Conservation (phyloP, 352 stramenopile genomes). For the Globisporangium canariense region DNA sequence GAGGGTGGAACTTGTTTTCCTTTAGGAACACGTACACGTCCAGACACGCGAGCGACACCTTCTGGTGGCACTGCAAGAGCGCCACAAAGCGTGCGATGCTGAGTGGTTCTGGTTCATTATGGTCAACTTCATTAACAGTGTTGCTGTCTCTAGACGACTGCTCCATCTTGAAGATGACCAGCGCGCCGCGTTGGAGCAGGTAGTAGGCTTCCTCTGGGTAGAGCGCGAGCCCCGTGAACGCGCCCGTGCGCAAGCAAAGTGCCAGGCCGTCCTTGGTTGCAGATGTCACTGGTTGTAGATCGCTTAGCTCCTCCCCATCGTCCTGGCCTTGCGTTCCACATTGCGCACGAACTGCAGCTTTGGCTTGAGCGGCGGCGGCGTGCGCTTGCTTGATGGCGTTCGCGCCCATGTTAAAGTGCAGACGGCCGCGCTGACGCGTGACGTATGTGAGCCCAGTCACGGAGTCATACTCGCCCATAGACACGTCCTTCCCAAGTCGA, state of each 20-base stretch:
- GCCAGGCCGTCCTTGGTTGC: neutral
- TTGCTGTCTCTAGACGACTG: neutral
- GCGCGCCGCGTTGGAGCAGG: slow-evolving; percentile 47
- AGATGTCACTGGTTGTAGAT: neutral
- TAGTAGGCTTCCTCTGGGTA: slow-evolving; percentile 72
- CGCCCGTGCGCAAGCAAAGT: slow-evolving; percentile 27
- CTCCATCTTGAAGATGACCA: slow-evolving; percentile 39
- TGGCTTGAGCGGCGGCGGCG: neutral
- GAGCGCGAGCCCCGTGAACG: slow-evolving; percentile 56
- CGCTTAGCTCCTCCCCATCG: neutral
- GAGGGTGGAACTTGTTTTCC: slow-evolving; percentile 60
- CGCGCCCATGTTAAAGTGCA: slow-evolving; percentile 76
- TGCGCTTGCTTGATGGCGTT: slow-evolving; percentile 35
- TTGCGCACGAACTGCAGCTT: neutral
- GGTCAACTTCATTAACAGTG: neutral
- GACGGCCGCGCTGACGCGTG: slow-evolving; percentile 61
- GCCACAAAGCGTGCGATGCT: slow-evolving; percentile 22
- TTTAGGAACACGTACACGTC: slow-evolving; percentile 65
- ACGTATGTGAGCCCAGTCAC: slow-evolving; percentile 59
- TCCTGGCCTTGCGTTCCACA: neutral
- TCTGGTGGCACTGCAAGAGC: slow-evolving; percentile 24
- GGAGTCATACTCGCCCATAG: slow-evolving; percentile 56
- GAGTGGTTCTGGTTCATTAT: slow-evolving; percentile 14
- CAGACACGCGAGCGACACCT: slow-evolving; percentile 38
- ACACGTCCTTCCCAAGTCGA: slow-evolving; percentile 37